Evolutionary conservation across 2,329 filamentous ascomycete genomes (phyloP), one percentile per base, ranked within the genome.

Genomic region (Elsinoe arachidis): DNA sequence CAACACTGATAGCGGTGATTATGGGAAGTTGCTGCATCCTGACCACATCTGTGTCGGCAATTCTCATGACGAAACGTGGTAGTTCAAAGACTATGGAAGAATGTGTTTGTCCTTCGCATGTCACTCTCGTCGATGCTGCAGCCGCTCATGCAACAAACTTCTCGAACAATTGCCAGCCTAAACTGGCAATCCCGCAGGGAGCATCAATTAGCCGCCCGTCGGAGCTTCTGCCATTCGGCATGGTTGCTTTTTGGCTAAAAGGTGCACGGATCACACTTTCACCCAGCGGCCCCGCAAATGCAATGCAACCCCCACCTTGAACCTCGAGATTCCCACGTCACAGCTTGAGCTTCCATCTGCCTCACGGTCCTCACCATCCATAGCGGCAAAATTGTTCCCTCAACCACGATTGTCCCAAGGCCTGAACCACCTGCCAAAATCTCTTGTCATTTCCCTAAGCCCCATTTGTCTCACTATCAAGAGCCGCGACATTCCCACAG

Each of bases 201-300:
- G 19, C 15, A 53, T 26, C 34, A 53, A 53, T 53, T 53, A 53
- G 33, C 49, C 49, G 49, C 49, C 49, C 49, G 49, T 39, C 49
- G 49, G 49, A 53, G 49, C n/a, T 15, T 11, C 17, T 17, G 17
- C 11, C 14, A 33, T 34, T 12, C 33, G 17, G n/a, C 11, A 49
- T 34, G 11, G 44, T 33, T 34, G 46, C 46, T 51, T 53, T 53
- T 53, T 53, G 49, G 49, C 49, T 53, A 53, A 53, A 53, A 53
- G 19, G 26, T 33, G 33, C 33, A 34, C 26, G 41, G 15, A 12
- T 2, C 41, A 21, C 15, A 19, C n/a, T 21, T 46, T 46, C 30
- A 38, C 49, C 49, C 49, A 53, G 33, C 49, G 49, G 33, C 49
- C 49, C 49, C 49, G 33, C 49, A 33, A 26, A 15, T 30, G 26